These are phyloP conservation scores for Aspergillus thermomutatus DNA, from an alignment of 2,329 filamentous ascomycete species.

Conservation along the genomic window DNA sequence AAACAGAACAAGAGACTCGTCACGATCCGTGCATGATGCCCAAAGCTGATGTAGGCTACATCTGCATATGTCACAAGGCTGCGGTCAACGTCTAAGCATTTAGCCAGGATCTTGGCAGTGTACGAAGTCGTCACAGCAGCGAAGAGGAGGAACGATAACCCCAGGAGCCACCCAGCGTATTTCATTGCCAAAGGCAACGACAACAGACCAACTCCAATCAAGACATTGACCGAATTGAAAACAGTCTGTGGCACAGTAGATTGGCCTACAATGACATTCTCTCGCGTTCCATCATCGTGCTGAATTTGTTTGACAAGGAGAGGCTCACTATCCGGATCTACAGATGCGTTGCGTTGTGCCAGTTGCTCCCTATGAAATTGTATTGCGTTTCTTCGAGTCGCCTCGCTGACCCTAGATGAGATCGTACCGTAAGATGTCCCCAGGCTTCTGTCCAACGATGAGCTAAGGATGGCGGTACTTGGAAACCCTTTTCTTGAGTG, in stretches of 20 bases:
- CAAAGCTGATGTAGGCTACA: slow-evolving; percentile 86
- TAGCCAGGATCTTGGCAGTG: slow-evolving; percentile 79
- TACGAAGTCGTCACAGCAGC: slow-evolving; percentile 77
- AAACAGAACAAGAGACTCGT: slow-evolving; percentile 84
- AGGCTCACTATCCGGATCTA: slow-evolving; percentile 64
- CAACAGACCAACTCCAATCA: slow-evolving; percentile 86
- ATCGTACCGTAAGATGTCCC: slow-evolving; percentile 60
- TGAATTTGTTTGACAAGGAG: slow-evolving; percentile 86
- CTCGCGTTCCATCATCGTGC: slow-evolving; percentile 75
- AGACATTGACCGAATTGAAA: slow-evolving; percentile 92
- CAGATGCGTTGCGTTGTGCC: slow-evolving; percentile 40
- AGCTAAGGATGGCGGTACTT: slow-evolving; percentile 29
- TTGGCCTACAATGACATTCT: slow-evolving; percentile 82
- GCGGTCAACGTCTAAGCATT: slow-evolving; percentile 81
- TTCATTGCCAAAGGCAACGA: slow-evolving; percentile 84
- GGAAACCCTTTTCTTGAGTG: slow-evolving; percentile 17
- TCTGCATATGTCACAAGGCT: slow-evolving; percentile 92
- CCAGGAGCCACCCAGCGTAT: slow-evolving; percentile 84
- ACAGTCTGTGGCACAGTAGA: slow-evolving; percentile 94
- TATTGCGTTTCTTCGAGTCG: slow-evolving; percentile 55
- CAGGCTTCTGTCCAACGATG: slow-evolving; percentile 70
- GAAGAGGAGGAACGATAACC: slow-evolving; percentile 69
- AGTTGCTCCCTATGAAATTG: slow-evolving; percentile 52
- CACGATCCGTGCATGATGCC: slow-evolving; percentile 72
- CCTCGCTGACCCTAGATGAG: slow-evolving; percentile 54